Evolutionary conservation across 164 flowering plant species (phyloP).

Genomic region (Stephania japonica): DNA sequence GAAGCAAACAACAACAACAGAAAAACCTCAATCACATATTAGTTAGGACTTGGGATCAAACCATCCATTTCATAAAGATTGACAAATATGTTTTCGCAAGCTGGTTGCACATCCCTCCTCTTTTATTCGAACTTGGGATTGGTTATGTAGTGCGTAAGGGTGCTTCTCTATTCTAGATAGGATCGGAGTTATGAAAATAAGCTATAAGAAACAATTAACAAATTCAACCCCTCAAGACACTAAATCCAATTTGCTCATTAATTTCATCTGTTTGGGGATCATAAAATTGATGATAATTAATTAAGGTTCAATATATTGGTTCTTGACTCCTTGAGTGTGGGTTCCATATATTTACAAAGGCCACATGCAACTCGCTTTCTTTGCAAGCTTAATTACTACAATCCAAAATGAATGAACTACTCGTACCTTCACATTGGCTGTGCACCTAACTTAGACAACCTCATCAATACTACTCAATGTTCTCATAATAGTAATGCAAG

Average conservation of each 20-base stretch:
- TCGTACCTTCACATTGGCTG: background rate
- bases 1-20: background rate
- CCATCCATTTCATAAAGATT: no score
- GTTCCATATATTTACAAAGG: slow-evolving; percentile 1
- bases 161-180: no score
- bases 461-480: background rate
- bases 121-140: no score
- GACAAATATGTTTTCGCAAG: no score
- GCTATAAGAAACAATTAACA: no score
- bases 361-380: slow-evolving; percentile 1
- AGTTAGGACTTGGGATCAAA: background rate
- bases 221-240: no score
- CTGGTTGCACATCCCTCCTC: no score
- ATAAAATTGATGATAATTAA: background rate
- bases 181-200: no score
- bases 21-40: background rate
- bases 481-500: background rate
- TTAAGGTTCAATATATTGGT: background rate
- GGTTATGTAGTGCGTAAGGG: no score
- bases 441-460: background rate
- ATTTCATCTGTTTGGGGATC: no score
- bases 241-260: background rate
- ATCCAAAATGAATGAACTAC: background rate
- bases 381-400: background rate
- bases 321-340: background rate